phyloP scores from a whole-genome alignment of 192 early-diverging fungal genomes.

The Podila verticillata region DNA sequence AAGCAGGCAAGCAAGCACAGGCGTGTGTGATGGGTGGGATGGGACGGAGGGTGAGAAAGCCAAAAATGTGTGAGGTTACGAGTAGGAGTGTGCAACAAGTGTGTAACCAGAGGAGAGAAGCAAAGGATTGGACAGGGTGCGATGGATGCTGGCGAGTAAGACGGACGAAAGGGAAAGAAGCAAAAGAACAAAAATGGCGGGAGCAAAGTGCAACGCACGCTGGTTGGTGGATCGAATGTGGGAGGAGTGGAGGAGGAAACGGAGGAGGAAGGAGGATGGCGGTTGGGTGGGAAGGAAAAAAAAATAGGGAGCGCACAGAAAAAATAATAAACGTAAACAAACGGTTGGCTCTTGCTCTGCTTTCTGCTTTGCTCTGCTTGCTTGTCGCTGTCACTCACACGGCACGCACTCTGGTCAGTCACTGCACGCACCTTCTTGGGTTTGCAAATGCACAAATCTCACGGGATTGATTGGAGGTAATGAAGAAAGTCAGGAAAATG shows the following conservation, averaged over 20 bases:
- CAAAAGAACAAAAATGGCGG: background rate
- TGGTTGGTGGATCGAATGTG: conserved; percentile 32
- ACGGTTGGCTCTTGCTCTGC: too few relatives aligned
- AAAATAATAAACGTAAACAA: background rate
- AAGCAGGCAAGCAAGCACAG: conserved; percentile 2
- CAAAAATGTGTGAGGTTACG: background rate
- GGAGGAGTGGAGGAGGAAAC: background rate
- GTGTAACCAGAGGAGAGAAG: background rate
- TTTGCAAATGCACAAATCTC: too few relatives aligned
- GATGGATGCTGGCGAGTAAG: background rate
- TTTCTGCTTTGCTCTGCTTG: too few relatives aligned
- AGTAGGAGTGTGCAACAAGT: background rate
- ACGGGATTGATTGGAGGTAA: too few relatives aligned
- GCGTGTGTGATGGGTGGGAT: background rate
- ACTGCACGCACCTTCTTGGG: too few relatives aligned
- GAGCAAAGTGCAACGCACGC: conserved; percentile 12
- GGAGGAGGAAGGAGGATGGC: background rate
- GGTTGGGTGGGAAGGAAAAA: background rate
- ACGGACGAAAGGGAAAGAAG: background rate
- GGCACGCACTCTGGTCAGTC: too few relatives aligned
- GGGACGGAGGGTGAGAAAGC: background rate
- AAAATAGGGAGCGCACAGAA: background rate
- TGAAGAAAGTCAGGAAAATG: too few relatives aligned
- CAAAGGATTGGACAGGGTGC: background rate
- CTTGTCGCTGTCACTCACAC: too few relatives aligned